Conservation (phyloP, 192 early-diverging fungal species). For the Polychytrium aggregatum region DNA sequence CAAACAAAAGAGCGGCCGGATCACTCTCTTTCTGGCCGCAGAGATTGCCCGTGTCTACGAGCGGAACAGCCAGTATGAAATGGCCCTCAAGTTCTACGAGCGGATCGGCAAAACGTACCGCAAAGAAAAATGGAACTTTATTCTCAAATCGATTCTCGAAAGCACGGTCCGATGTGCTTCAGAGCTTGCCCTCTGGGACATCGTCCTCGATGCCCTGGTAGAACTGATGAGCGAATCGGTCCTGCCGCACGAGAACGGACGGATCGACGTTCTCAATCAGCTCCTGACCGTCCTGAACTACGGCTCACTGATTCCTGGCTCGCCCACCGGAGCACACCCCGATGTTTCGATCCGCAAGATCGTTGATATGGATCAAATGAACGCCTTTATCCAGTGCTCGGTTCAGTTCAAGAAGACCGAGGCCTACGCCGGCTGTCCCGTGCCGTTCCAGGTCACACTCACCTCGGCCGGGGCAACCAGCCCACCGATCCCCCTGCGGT, state of each 20-base stretch:
- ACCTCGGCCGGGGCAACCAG: slow-evolving; percentile 20
- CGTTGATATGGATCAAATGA: slow-evolving; percentile 56
- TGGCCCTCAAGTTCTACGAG: slow-evolving; percentile 83
- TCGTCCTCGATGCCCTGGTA: slow-evolving; percentile 54
- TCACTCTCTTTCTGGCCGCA: slow-evolving; percentile 73
- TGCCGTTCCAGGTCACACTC: slow-evolving; percentile 50
- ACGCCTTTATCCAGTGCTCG: slow-evolving; percentile 38
- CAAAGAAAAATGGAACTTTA: slow-evolving; percentile 66
- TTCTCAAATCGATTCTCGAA: slow-evolving; percentile 56
- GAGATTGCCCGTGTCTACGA: slow-evolving; percentile 82
- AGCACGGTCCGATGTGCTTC: slow-evolving; percentile 62
- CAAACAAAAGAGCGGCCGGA: slow-evolving; percentile 52
- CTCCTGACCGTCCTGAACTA: slow-evolving; percentile 15
- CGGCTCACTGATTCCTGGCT: no score
- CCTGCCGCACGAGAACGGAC: slow-evolving; percentile 1
- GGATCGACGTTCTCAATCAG: no score
- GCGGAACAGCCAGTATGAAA: slow-evolving; percentile 63
- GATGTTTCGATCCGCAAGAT: no score
- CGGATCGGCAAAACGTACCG: slow-evolving; percentile 80
- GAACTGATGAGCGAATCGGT: slow-evolving; percentile 49
- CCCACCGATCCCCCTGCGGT: slow-evolving; percentile 32
- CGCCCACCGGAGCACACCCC: no score
- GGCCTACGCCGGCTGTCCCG: slow-evolving; percentile 43
- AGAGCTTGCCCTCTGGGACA: slow-evolving; percentile 46
- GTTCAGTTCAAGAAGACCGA: slow-evolving; percentile 21